Evolutionary conservation across 805 yeast genomes (phyloP), one percentile per base, ranked within the genome.

Genomic region (Millerozyma acaciae): DNA sequence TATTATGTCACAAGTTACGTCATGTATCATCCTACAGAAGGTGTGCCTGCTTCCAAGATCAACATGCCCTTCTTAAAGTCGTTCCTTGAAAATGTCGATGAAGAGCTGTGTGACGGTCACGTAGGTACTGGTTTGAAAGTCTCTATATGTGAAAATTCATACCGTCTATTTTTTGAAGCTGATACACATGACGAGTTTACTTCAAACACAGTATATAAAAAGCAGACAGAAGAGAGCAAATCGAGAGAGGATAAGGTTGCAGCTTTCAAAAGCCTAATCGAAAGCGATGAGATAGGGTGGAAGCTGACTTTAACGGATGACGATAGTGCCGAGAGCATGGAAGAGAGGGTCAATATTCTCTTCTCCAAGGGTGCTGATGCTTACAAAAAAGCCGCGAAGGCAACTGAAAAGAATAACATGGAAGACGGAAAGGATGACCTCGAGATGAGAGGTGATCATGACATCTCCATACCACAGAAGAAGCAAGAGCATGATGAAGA

Each of bases 21-120:
- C 26, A 83, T 93, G 84, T 83, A 95, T 3, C 95, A 87, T 50
- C 97, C 98, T 23, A 93, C 99, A 2, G 99, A 93, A 58, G 97
- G 97, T 19, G 83, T 93, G 12, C 80, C 87, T 12, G 76, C 85
- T 13, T 78, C 83, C 26, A 78, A 78, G 44, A 73, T 93, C 35
- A 73, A 75, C 42, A 68, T 86, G 57, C 97, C 97, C 16, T 84
- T 90, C 58, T 64, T 85, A 44, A 81, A 78, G 45, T 55, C 74
- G 4, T 71, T 68, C 33, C 60, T 79, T 28, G 76, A 77, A 28
- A 70, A 64, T 30, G 74, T 75, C 8, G 79, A 67, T 28, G 76
- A 70, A 33, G 82, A 75, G 12, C 65, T 62, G 40, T 62, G 76
- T 35, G 80, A 76, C 34, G 94, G 90, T 8, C 68, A 71, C 26